Base-by-base conservation (phyloP, 495 filamentous ascomycete genomes). In the Tuber calosporum region DNA sequence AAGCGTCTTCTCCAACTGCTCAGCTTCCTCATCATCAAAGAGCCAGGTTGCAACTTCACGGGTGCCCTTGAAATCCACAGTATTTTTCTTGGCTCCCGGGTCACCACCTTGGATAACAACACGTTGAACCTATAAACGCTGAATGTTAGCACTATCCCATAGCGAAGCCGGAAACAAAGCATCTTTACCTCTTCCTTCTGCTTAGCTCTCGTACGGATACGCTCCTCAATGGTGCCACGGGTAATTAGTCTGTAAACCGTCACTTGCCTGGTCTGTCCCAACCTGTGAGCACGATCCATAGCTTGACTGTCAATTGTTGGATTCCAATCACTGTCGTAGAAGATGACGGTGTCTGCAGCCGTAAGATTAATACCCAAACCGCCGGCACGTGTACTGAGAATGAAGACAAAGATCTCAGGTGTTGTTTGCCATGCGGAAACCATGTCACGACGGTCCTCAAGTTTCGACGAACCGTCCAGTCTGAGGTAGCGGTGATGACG, bases 261-360 rank as follows among this genome's bases (percentile, higher is more conserved):
- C 67, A 99, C 95, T 82, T 99, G 95, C 77, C 89, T 89, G 4
- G 95, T 98, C 83, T 99, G 95, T 58, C 95, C 95, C 34, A 99
- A 90, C 86, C 95, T 93, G 86, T 99, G 95, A 37, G 95, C 95
- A 80, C 95, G 93, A 83, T 99, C 95, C 96, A 98, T 98, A 82
- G 95, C 95, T 82, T 99, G 95, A 37, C 91, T 94, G 83, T 99
- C 95, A 80, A 99, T 98, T 26, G 95, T 99, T 39, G 95, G 95
- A 82, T 99, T 99, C 95, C 95, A 99, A 82, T 99, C 95, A 15
- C 92, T 96, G 79, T 99, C 95, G 86, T 99, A 99, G 87, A 99
- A 99, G 82, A 99, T 99, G 82, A 99, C 95, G 9, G 94, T 99
- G 79, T 90, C 88, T 15, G 79, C 95, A 30, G 90, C 89, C 1